These are phyloP conservation scores for Fagopyrum homotropicum DNA, from an alignment of 148 eudicot genomes.

Conservation along the genomic window DNA sequence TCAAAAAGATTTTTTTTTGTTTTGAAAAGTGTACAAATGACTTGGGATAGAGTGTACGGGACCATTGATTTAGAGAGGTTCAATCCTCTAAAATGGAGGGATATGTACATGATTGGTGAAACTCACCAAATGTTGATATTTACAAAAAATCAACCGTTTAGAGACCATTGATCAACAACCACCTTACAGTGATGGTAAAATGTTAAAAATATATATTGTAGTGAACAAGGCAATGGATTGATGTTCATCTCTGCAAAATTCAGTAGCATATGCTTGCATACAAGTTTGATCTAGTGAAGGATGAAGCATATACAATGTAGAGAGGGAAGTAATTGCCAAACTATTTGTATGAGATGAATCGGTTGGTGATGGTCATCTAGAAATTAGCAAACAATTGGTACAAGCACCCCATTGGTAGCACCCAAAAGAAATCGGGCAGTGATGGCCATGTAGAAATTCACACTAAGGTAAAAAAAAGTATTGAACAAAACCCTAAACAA, in stretches of 20 bases:
- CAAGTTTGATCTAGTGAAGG: not conserved
- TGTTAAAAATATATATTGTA: constrained; percentile 34
- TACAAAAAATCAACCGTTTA: constrained; percentile 20
- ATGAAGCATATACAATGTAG: not conserved
- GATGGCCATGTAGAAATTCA: constrained; percentile 86
- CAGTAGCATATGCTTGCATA: constrained; percentile 67
- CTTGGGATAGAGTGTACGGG: too few species aligned
- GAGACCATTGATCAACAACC: not conserved
- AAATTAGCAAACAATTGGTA: constrained; percentile 53
- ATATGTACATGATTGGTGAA: not conserved
- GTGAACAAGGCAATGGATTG: constrained; percentile 70
- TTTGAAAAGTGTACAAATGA: too few species aligned
- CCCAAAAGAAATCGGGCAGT: constrained; percentile 74
- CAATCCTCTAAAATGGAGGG: too few species aligned
- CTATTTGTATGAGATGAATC: not conserved
- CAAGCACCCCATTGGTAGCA: constrained; percentile 66
- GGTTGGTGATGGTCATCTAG: too few species aligned
- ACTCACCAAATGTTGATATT: constrained; percentile 38
- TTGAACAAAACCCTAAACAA: constrained; percentile 63
- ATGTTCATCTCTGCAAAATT: constrained; percentile 62
- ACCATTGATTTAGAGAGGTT: too few species aligned
- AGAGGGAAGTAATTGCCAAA: too few species aligned
- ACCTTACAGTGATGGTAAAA: not conserved
- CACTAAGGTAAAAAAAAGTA: constrained; percentile 82
- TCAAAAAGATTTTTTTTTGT: too few species aligned